Evolutionary conservation across 2,329 filamentous ascomycete genomes (phyloP).

Genomic region (Cladophialophora carrionii): DNA sequence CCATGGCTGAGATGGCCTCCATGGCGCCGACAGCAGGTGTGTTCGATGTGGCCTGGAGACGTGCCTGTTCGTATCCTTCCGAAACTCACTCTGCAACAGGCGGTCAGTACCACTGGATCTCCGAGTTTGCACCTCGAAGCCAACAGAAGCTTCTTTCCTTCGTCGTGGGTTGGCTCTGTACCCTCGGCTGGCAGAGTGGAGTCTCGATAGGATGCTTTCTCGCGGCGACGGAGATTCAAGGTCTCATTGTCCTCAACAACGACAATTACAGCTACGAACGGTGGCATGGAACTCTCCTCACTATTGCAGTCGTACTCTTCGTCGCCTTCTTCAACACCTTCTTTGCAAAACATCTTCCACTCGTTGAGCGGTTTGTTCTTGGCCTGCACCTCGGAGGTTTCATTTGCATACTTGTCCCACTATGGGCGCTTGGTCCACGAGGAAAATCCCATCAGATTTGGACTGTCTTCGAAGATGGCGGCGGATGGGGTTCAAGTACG

Average conservation of each 20-base stretch:
- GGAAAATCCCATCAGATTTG: conserved; percentile 45
- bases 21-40: conserved; percentile 49
- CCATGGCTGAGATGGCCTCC: conserved; percentile 56
- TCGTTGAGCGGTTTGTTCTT: conserved; percentile 48
- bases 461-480: conserved; percentile 46
- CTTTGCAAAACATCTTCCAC: conserved; percentile 45
- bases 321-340: conserved; percentile 50
- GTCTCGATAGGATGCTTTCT: conserved; percentile 39
- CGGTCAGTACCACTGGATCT: conserved; percentile 46
- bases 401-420: conserved; percentile 49
- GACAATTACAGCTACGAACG: conserved; percentile 45
- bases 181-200: conserved; percentile 44
- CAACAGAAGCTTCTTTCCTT: conserved; percentile 52
- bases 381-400: conserved; percentile 49
- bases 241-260: conserved; percentile 42
- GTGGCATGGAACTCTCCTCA: conserved; percentile 52
- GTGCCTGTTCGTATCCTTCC: background rate
- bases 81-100: background rate
- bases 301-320: conserved; percentile 45
- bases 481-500: conserved; percentile 35
- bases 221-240: conserved; percentile 44
- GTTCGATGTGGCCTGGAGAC: background rate
- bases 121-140: conserved; percentile 49
- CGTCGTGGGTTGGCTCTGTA: conserved; percentile 44
- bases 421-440: conserved; percentile 49